These are phyloP conservation scores for Trypanosoma rangeli DNA, from an alignment of 208 protist genomes.

Conservation along the genomic window DNA sequence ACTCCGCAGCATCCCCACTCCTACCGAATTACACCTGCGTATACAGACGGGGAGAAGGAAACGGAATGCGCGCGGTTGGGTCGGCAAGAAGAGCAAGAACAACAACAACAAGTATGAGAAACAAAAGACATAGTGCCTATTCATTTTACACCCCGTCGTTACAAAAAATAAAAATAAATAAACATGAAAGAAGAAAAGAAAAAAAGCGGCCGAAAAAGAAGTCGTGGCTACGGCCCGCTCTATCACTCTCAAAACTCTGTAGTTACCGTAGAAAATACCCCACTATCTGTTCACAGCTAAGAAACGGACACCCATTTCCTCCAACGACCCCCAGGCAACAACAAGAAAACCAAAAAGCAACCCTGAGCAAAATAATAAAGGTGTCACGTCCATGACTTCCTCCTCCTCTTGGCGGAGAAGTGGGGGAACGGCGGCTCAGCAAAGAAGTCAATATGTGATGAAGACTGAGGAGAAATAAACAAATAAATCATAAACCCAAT, in stretches of 20 bases:
- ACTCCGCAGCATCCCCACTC: slow-evolving; percentile 40
- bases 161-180: no score
- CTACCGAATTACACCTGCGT: slow-evolving; percentile 1
- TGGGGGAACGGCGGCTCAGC: neutral
- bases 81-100: neutral
- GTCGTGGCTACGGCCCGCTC: neutral
- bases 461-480: neutral
- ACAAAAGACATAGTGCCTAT: neutral
- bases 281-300: neutral
- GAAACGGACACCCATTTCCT: no score
- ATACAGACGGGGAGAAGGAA: slow-evolving; percentile 11
- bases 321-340: neutral
- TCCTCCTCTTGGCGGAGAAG: neutral
- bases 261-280: no score
- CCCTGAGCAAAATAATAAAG: neutral
- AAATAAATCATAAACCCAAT: neutral
- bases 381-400: neutral
- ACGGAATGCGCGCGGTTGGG: neutral
- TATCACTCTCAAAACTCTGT: no score
- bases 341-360: slow-evolving; percentile 24
- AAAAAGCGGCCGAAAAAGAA: no score
- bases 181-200: no score
- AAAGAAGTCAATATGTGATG: neutral
- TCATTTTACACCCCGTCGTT: no score
- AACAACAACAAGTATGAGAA: neutral